Conservation (phyloP, 768 basidiomycete genomes). For the Pisolithus sp. region DNA sequence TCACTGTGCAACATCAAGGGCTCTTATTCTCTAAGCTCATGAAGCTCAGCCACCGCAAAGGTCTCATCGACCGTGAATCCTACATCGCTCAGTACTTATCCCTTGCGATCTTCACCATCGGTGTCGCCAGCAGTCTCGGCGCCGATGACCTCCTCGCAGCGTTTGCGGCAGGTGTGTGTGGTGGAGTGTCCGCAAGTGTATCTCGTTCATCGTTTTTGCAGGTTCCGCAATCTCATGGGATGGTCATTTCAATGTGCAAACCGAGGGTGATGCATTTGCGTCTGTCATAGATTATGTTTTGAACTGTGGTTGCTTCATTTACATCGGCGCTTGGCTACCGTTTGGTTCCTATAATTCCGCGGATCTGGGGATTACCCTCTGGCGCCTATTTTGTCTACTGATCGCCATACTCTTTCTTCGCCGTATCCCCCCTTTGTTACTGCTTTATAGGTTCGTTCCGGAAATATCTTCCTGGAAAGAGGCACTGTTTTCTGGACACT, state of each 20-base stretch:
- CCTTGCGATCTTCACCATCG: constrained; percentile 66
- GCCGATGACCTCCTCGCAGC: constrained; percentile 86
- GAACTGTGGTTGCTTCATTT: constrained; percentile 76
- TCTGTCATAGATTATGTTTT: constrained; percentile 86
- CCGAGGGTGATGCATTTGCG: constrained; percentile 81
- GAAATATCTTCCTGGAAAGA: constrained; percentile 82
- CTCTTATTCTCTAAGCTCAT: constrained; percentile 63
- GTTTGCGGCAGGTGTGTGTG: constrained; percentile 65
- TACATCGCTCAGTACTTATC: constrained; percentile 83
- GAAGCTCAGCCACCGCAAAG: constrained; percentile 56
- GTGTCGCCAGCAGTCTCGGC: constrained; percentile 74
- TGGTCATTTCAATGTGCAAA: constrained; percentile 72
- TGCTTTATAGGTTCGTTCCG: constrained; percentile 78
- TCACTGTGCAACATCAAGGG: constrained; percentile 34
- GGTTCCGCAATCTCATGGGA: constrained; percentile 93
- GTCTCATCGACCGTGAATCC: constrained; percentile 74
- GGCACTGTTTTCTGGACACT: constrained; percentile 89
- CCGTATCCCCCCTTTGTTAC: constrained; percentile 71
- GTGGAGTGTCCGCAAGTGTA: not conserved
- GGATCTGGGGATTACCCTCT: constrained; percentile 57
- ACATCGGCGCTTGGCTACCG: constrained; percentile 84
- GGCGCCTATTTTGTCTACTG: constrained; percentile 65
- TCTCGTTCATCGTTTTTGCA: constrained; percentile 23
- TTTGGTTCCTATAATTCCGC: constrained; percentile 52
- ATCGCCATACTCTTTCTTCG: constrained; percentile 66